Evolutionary conservation across 2,329 filamentous ascomycete genomes (phyloP), one percentile per base, ranked within the genome.

Genomic region (Talaromyces sp.): DNA sequence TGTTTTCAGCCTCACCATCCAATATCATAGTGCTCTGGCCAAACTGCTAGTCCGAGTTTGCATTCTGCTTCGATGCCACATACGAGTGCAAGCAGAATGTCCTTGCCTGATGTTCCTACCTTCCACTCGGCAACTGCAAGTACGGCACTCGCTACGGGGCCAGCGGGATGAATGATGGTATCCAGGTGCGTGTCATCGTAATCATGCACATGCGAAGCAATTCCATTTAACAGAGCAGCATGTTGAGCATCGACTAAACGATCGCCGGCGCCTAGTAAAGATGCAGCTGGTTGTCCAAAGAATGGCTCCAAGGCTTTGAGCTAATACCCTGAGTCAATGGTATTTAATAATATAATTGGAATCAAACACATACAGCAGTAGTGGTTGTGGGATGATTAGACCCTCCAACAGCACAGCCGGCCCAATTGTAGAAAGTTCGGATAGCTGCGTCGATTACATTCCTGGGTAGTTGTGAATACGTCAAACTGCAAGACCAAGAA

Each of bases 131-230:
- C 79, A 34, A 68, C 56, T 8, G 62, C 62, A 3, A 85, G 74
- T 1, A 85, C 67, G 0, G 82, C 82, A 47, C 75, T 78, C 1
- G 81, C 80, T 0, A 85, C 80, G 0, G 82, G 79, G 0, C 82
- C 82, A 0, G 81, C 78, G 0, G 82, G 83, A 64, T 85, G 83
- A 52, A 85, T 85, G 64, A 85, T 82, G 5, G 80, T 84, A 54
- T 82, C 81, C 0, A 84, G 73, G 65, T 85, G 82, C 0, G 82
- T 85, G 67, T 85, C 82, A 63, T 85, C 83, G 67, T 84, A 85
- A 66, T 85, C 82, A 61, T 85, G 80, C 3, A 84, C 80, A 63
- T 85, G 82, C 33, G 79, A 82, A 12, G 82, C 80, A 51, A 85
- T 83, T 30, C 83, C 83, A 63, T 85, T 84, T 54, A 85, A 66